Conservation (phyloP, 371 early-diverging fungal genomes). For the Capillidium rhysosporum region DNA sequence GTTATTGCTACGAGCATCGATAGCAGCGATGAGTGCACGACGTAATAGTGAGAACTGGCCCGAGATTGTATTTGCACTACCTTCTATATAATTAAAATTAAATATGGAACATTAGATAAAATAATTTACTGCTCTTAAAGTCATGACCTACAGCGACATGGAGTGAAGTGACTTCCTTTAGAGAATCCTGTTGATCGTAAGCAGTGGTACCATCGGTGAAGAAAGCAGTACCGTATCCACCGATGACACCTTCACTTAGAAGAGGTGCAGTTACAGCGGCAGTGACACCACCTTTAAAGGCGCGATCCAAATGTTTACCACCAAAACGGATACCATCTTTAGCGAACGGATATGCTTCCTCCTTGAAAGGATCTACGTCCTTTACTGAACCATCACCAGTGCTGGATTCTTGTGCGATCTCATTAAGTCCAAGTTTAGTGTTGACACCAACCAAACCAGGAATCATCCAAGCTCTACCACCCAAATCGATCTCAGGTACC, state of each 20-base stretch:
- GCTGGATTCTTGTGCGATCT: conserved; percentile 26
- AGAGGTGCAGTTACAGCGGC: conserved; percentile 28
- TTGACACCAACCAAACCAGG: conserved; percentile 23
- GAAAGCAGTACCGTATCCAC: conserved; percentile 29
- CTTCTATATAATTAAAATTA: background rate
- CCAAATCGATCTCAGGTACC: conserved; percentile 10
- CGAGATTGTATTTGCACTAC: conserved; percentile 29
- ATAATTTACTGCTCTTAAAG: background rate
- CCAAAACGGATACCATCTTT: conserved; percentile 38
- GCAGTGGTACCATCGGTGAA: conserved; percentile 10
- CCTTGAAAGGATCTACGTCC: conserved; percentile 10
- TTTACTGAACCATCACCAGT: conserved; percentile 27
- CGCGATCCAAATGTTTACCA: conserved; percentile 28
- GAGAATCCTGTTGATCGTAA: conserved; percentile 20
- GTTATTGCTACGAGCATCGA: background rate
- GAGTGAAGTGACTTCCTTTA: conserved; percentile 36
- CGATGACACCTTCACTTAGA: conserved; percentile 16
- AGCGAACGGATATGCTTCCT: conserved; percentile 13
- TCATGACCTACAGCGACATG: conserved; percentile 29
- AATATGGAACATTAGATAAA: background rate
- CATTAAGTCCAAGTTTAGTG: conserved; percentile 27
- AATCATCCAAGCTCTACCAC: conserved; percentile 13
- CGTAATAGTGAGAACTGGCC: conserved; percentile 40
- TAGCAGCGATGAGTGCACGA: conserved; percentile 14
- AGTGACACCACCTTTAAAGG: conserved; percentile 37